Evolutionary conservation across 2,329 filamentous ascomycete genomes (phyloP), one percentile per base, ranked within the genome.

Genomic region (Albophoma yamanashiensis): DNA sequence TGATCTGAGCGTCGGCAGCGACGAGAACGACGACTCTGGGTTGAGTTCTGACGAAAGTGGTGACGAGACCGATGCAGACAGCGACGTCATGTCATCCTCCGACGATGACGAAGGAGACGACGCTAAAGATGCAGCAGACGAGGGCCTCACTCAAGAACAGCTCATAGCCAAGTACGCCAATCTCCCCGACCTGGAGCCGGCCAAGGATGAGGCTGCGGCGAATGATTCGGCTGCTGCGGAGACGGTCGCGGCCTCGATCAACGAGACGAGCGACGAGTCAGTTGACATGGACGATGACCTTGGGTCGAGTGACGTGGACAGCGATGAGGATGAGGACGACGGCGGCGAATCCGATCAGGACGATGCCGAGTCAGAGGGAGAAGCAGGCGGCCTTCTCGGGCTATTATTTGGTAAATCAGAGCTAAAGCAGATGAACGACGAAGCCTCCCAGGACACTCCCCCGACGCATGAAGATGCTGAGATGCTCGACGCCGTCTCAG

Each of bases 261-360:
- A 78, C 52, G 83, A 85, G 11, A 84, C 80, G 4, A 83, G 80
- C 52, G 85, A 88, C 64, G 85, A 88, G 68, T 87, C 85, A 1
- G 75, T 87, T 27, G 84, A 87, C 65, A 88, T 88, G 85, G 85
- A 88, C 64, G 84, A 87, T 61, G 84, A 87, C 60, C 73, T 86
- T 64, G 83, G 82, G 3, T 84, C 83, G 3, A 83, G 79, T 36
- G 83, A 87, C 53, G 76, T 77, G 68, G 72, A 64, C 9, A 68
- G 65, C 57, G 76, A 75, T 20, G 76, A 79, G 20, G 61, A 64
- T 9, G 59, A 57, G 22, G 78, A 31, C 55, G 76, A 74, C 20
- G 78, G 75, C 53, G 76, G 74, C 39, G 77, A 74, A 7, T 76
- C 76, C 4, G 71, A 73, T 36, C 71, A 72, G 9, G 70, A 72